Evolutionary conservation across 2,329 filamentous ascomycete genomes (phyloP).

Genomic region (Lachnellula arida): DNA sequence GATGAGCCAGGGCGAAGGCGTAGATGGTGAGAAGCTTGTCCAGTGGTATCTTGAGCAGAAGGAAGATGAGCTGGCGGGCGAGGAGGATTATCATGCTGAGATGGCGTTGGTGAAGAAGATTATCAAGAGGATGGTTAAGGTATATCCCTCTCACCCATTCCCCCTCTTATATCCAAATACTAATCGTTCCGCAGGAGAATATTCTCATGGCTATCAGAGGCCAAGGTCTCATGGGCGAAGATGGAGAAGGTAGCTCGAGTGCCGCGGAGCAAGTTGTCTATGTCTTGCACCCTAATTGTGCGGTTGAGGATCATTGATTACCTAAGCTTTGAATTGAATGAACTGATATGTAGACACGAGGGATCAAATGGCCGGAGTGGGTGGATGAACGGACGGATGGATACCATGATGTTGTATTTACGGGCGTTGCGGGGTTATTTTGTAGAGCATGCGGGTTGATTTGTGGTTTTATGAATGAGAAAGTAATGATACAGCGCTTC

Average conservation of each 20-base stretch:
- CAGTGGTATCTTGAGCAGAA: slow-evolving; percentile 91
- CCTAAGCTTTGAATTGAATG: background rate
- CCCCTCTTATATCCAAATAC: background rate
- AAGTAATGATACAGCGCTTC: no score
- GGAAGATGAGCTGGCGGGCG: slow-evolving; percentile 73
- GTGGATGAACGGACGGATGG: background rate
- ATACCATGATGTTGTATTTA: slow-evolving; percentile 11
- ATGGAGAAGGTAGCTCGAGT: slow-evolving; percentile 42
- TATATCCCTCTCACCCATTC: slow-evolving; percentile 40
- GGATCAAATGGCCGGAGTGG: slow-evolving; percentile 7
- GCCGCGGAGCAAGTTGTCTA: slow-evolving; percentile 60
- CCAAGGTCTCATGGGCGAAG: slow-evolving; percentile 48
- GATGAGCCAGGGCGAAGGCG: slow-evolving; percentile 67
- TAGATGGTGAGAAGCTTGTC: slow-evolving; percentile 75
- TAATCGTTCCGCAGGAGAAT: slow-evolving; percentile 59
- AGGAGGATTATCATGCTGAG: slow-evolving; percentile 78
- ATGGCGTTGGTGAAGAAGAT: slow-evolving; percentile 74
- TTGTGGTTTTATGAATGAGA: no score
- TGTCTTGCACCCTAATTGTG: slow-evolving; percentile 91
- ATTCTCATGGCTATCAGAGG: slow-evolving; percentile 77
- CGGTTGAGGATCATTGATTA: slow-evolving; percentile 53
- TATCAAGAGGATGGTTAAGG: slow-evolving; percentile 93
- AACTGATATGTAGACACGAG: background rate
- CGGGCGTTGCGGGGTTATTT: slow-evolving; percentile 5
- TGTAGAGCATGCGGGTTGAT: background rate